Percentiles rank a stretch among this genome's conserved stretches.
Conservation (phyloP, 2,329 filamentous ascomycete genomes). For the Grosmannia penicillata region DNA sequence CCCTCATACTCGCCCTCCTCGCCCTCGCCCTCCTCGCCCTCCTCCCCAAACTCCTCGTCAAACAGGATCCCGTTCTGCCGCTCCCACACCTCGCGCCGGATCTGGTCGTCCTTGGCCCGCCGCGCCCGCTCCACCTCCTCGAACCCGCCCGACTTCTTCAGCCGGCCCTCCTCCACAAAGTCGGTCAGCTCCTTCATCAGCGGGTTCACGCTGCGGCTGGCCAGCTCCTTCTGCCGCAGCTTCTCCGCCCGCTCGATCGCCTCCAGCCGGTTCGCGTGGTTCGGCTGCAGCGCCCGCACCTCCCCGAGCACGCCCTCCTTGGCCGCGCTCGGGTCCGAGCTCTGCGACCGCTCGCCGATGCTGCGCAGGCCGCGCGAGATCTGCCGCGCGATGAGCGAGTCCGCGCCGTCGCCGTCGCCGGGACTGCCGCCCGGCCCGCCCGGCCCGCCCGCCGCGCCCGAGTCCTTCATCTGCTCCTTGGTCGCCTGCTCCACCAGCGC, state of each 20-base stretch:
- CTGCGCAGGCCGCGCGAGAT: conserved; percentile 42
- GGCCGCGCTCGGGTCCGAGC: conserved; percentile 65
- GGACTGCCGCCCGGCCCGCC: conserved; percentile 35
- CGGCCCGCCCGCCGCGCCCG: conserved; percentile 35
- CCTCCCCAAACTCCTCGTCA: conserved; percentile 14
- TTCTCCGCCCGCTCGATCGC: conserved; percentile 97
- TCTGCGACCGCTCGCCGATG: conserved; percentile 27
- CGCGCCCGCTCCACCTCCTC: conserved; percentile 84
- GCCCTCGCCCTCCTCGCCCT: background rate
- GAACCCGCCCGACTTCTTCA: conserved; percentile 92
- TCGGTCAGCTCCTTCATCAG: conserved; percentile 72
- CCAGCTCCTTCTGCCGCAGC: conserved; percentile 75
- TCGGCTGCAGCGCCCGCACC: conserved; percentile 82
- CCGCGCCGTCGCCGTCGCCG: conserved; percentile 27
- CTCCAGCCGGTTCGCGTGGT: conserved; percentile 84
- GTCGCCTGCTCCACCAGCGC: conserved; percentile 92
- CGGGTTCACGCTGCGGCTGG: conserved; percentile 55
- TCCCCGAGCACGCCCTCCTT: conserved; percentile 89
- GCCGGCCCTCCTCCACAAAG: conserved; percentile 78
- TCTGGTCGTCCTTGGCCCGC: conserved; percentile 73
- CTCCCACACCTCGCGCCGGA: conserved; percentile 66
- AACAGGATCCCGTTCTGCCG: conserved; percentile 42
- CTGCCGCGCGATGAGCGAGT: conserved; percentile 23
- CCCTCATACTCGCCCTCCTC: background rate
- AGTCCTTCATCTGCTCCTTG: conserved; percentile 87